A percentile compares a stretch with the other conserved stretches of the same genome.
These are phyloP conservation scores for Boehmeria nivea DNA, from an alignment of 306 rosid species.

Conservation along the genomic window DNA sequence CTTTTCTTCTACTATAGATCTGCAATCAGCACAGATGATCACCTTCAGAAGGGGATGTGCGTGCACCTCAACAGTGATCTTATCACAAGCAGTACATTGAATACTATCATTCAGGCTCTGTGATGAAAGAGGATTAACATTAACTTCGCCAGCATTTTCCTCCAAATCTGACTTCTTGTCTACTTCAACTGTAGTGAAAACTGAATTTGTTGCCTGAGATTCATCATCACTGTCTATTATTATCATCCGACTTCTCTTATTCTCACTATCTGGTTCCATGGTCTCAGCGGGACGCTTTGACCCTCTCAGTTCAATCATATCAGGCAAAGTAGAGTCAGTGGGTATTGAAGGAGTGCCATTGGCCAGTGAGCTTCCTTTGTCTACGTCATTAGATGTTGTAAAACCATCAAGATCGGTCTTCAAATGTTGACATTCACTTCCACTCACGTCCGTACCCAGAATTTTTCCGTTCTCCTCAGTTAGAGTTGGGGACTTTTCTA, in stretches of 20 bases:
- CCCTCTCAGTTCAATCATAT: slow-evolving; percentile 46
- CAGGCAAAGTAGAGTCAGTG: slow-evolving; percentile 29
- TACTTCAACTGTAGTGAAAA: slow-evolving; percentile 16
- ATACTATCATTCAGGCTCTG: slow-evolving; percentile 36
- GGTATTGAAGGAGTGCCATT: slow-evolving; percentile 25
- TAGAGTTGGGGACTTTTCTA: slow-evolving; percentile 24
- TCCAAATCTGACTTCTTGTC: slow-evolving; percentile 31
- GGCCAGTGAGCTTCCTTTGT: slow-evolving; percentile 29
- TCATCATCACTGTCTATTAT: slow-evolving; percentile 36
- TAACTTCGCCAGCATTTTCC: slow-evolving; percentile 25
- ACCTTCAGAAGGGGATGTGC: slow-evolving; percentile 69
- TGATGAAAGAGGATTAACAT: slow-evolving; percentile 32
- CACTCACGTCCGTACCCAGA: slow-evolving; percentile 26
- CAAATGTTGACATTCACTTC: slow-evolving; percentile 25
- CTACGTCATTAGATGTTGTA: slow-evolving; percentile 32
- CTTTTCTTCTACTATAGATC: slow-evolving; percentile 42
- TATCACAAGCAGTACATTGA: slow-evolving; percentile 61
- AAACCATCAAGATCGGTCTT: slow-evolving; percentile 30
- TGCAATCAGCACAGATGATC: slow-evolving; percentile 69
- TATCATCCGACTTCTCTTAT: slow-evolving; percentile 45
- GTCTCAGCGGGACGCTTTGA: slow-evolving; percentile 52
- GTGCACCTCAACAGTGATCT: slow-evolving; percentile 43
- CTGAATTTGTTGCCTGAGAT: slow-evolving; percentile 30
- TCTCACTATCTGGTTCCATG: slow-evolving; percentile 41
- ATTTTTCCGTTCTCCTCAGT: slow-evolving; percentile 28